A percentile compares a stretch with the other conserved stretches of the same genome.
Conservation (phyloP, 1,139 yeast species). For the Yamadazyma diddensiae region DNA sequence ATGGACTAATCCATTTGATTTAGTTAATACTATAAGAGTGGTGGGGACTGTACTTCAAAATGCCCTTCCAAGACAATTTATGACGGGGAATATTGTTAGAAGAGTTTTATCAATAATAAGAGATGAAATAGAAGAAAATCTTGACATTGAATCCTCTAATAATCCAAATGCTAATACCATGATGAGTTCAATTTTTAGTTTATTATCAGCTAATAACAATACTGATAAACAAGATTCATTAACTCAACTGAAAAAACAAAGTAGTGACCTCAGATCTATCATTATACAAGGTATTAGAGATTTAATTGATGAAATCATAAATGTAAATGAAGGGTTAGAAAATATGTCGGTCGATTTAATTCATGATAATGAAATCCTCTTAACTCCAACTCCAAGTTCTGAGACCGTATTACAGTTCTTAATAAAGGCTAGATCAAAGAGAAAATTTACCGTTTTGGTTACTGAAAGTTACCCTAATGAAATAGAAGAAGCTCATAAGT, state of each 20-base stretch:
- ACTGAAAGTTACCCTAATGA: constrained; percentile 93
- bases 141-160: constrained; percentile 17
- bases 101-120: constrained; percentile 84
- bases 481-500: constrained; percentile 67
- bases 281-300: constrained; percentile 94
- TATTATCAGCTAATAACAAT: constrained; percentile 54
- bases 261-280: constrained; percentile 75
- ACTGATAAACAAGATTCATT: constrained; percentile 21
- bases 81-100: constrained; percentile 88
- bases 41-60: constrained; percentile 57
- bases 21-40: constrained; percentile 65
- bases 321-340: constrained; percentile 88
- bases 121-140: constrained; percentile 72
- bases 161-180: constrained; percentile 36
- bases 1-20: constrained; percentile 76
- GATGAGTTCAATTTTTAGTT: constrained; percentile 85
- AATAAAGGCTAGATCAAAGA: constrained; percentile 81
- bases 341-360: constrained; percentile 88
- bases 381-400: constrained; percentile 93
- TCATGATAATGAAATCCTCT: constrained; percentile 87
- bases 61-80: constrained; percentile 76
- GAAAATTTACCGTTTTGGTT: constrained; percentile 88
- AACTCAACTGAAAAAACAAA: constrained; percentile 38
- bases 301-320: constrained; percentile 85
- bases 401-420: constrained; percentile 85